These are phyloP conservation scores for Dactylellina sp. DNA, from an alignment of 2,329 filamentous ascomycete genomes.

Conservation along the genomic window DNA sequence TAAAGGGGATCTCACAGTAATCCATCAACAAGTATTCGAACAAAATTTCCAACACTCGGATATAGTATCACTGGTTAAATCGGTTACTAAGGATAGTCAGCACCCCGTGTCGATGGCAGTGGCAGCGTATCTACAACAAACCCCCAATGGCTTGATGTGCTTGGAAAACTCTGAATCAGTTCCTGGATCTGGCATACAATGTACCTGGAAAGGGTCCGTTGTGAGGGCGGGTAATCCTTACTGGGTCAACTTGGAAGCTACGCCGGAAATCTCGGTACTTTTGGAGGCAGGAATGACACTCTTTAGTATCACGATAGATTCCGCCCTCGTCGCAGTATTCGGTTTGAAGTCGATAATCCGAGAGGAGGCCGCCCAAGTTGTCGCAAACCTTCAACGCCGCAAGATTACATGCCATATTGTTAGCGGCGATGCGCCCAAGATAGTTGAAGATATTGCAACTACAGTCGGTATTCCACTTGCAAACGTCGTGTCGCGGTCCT, in stretches of 20 bases:
- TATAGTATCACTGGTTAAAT: constrained; percentile 63
- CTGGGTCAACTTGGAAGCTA: constrained; percentile 37
- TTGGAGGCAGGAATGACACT: constrained; percentile 61
- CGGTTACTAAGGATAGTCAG: constrained; percentile 64
- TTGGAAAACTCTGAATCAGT: constrained; percentile 62
- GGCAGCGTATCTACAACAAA: constrained; percentile 63
- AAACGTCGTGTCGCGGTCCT: constrained; percentile 66
- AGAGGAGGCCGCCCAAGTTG: constrained; percentile 65
- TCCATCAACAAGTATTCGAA: constrained; percentile 62
- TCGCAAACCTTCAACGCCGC: constrained; percentile 66
- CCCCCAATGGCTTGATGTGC: neutral
- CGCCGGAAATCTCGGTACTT: constrained; percentile 7
- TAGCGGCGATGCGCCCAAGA: constrained; percentile 69
- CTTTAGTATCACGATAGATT: constrained; percentile 67
- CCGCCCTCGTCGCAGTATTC: constrained; percentile 66
- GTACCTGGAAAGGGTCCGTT: constrained; percentile 10
- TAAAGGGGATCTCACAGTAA: constrained; percentile 68
- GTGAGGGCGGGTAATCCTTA: constrained; percentile 48
- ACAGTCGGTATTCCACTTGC: constrained; percentile 63
- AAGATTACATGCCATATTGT: constrained; percentile 69
- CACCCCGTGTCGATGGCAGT: constrained; percentile 70
- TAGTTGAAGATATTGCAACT: constrained; percentile 67
- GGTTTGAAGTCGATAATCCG: constrained; percentile 67
- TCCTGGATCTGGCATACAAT: constrained; percentile 62
- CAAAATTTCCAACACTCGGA: constrained; percentile 60